Percentiles rank a stretch among this genome's conserved stretches.
Evolutionary conservation across 1,139 yeast species (phyloP).

Genomic region (Diutina rugosa): DNA sequence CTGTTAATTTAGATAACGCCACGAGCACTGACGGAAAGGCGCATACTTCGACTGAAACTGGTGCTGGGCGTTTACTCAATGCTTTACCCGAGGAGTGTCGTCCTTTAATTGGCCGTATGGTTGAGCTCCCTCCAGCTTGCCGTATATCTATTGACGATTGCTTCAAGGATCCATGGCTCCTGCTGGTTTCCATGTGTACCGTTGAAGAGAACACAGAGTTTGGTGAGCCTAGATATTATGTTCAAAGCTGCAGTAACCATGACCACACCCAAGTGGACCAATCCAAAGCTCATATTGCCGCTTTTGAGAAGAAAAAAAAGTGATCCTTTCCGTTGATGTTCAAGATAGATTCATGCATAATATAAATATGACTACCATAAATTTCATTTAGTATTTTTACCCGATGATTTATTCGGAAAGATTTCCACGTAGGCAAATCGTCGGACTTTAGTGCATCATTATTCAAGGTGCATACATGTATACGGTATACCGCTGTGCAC

Average conservation of each 20-base stretch:
- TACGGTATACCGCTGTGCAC: too few species aligned
- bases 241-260: conserved; percentile 41
- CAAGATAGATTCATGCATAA: too few species aligned
- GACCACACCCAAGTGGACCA: conserved; percentile 83
- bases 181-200: conserved; percentile 52
- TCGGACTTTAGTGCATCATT: too few species aligned
- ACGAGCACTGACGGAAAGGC: conserved; percentile 22
- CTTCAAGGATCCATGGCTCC: conserved; percentile 68
- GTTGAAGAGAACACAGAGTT: conserved; percentile 29
- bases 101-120: conserved; percentile 57
- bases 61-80: conserved; percentile 54
- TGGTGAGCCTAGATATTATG: conserved; percentile 21
- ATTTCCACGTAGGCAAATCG: too few species aligned
- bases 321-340: too few species aligned
- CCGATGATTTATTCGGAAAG: too few species aligned
- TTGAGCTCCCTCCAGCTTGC: conserved; percentile 72
- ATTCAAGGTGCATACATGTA: too few species aligned
- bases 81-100: conserved; percentile 65
- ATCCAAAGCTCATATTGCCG: conserved; percentile 90
- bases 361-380: too few species aligned
- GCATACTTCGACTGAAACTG: conserved; percentile 49
- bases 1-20: conserved; percentile 4
- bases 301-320: conserved; percentile 62
- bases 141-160: conserved; percentile 79
- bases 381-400: too few species aligned